Evolutionary conservation across 495 filamentous ascomycete species (phyloP).

Genomic region (Glonium stellatum): DNA sequence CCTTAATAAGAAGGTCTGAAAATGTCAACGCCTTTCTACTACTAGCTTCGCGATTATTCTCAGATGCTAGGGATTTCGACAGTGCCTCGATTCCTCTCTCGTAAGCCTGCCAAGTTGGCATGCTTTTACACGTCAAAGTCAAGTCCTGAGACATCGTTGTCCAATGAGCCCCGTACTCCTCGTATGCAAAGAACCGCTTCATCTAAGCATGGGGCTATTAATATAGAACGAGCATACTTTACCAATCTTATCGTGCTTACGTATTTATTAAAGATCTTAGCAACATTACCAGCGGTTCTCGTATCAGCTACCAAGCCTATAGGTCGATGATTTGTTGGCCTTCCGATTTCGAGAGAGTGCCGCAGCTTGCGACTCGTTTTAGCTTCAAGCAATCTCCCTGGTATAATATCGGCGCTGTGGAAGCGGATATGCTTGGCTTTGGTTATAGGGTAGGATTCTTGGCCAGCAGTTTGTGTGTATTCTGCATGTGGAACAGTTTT

Average conservation of each 20-base stretch:
- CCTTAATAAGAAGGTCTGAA: slow-evolving; percentile 87
- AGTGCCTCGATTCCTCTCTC: slow-evolving; percentile 86
- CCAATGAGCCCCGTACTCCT: slow-evolving; percentile 82
- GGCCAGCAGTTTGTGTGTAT: slow-evolving; percentile 40
- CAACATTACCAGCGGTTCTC: slow-evolving; percentile 63
- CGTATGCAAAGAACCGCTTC: slow-evolving; percentile 73
- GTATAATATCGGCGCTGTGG: slow-evolving; percentile 55
- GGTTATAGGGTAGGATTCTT: slow-evolving; percentile 17
- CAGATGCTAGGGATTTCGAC: slow-evolving; percentile 65
- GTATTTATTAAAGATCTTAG: slow-evolving; percentile 66
- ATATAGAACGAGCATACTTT: not conserved
- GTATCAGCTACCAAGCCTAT: slow-evolving; percentile 57
- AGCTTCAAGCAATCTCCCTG: slow-evolving; percentile 31
- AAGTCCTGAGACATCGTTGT: slow-evolving; percentile 74
- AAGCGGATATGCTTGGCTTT: slow-evolving; percentile 41
- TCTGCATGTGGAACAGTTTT: slow-evolving; percentile 55
- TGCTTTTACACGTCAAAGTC: slow-evolving; percentile 55
- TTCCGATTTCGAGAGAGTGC: slow-evolving; percentile 33
- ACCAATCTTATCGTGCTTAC: slow-evolving; percentile 37
- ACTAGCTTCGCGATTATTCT: slow-evolving; percentile 55
- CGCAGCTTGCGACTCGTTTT: slow-evolving; percentile 24
- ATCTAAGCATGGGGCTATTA: slow-evolving; percentile 45
- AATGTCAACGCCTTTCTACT: slow-evolving; percentile 69
- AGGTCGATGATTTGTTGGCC: slow-evolving; percentile 24
- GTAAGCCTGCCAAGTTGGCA: slow-evolving; percentile 71